Conservation (phyloP, 345 rosid species). For the sweet orange (Citrus sinensis) region DNA sequence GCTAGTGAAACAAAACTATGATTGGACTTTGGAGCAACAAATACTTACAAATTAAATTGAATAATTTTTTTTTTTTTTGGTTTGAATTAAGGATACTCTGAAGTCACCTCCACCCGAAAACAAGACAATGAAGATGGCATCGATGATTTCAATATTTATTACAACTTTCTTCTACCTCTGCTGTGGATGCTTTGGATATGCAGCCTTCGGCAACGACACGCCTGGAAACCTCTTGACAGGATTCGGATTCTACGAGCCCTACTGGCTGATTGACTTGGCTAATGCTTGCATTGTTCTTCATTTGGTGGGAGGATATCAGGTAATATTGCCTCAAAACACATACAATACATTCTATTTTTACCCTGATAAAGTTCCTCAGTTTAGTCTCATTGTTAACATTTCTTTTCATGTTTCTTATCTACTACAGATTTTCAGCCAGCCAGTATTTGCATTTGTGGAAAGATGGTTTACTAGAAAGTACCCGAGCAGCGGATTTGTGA, state of each 20-base stretch:
- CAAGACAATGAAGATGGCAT: constrained; percentile 45
- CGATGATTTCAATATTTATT: constrained; percentile 24
- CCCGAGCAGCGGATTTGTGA: constrained; percentile 38
- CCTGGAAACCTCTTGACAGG: constrained; percentile 44
- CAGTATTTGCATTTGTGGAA: constrained; percentile 60
- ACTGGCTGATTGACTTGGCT: constrained; percentile 46
- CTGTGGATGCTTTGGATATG: constrained; percentile 44
- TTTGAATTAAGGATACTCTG: constrained; percentile 32
- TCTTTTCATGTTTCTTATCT: background rate
- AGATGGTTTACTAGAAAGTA: constrained; percentile 39
- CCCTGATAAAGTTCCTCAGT: background rate
- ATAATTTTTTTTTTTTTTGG: background rate
- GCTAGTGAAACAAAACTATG: background rate
- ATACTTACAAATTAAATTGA: background rate
- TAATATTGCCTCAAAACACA: background rate
- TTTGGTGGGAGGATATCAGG: constrained; percentile 60
- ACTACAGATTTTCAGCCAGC: constrained; percentile 58
- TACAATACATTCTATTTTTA: background rate
- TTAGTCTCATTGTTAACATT: background rate
- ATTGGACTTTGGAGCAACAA: background rate
- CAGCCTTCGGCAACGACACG: constrained; percentile 37
- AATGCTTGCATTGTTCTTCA: constrained; percentile 46
- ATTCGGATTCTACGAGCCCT: constrained; percentile 42
- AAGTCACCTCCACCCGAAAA: constrained; percentile 45
- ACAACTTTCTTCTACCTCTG: constrained; percentile 42